phyloP scores from a whole-genome alignment of 306 rosid species.

The Acacia acuminata region DNA sequence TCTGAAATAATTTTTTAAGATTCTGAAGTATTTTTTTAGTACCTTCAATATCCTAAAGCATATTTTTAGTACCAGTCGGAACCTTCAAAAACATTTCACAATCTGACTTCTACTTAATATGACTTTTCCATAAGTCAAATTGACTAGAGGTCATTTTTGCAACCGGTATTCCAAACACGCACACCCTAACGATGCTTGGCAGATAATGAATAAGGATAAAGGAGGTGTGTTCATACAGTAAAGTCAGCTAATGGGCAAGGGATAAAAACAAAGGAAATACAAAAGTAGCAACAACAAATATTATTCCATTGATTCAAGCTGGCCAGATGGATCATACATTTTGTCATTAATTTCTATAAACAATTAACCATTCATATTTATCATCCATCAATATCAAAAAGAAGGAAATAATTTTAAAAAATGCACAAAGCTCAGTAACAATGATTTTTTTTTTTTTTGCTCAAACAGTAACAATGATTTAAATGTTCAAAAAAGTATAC shows the following conservation, averaged over 20 bases:
- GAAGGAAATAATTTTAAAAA: not conserved
- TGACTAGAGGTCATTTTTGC: no score
- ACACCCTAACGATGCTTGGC: not conserved
- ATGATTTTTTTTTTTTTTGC: no score
- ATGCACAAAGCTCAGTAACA: not conserved
- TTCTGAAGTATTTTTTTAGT: no score
- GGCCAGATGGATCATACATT: not conserved
- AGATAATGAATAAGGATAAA: no score
- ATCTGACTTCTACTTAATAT: no score
- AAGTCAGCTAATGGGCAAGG: not conserved
- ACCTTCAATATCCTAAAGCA: no score
- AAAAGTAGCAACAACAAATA: not conserved
- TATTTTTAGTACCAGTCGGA: no score
- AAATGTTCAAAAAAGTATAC: not conserved
- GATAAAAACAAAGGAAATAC: not conserved
- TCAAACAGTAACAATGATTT: not conserved
- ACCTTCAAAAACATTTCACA: no score
- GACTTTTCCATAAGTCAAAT: no score
- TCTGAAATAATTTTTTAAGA: no score
- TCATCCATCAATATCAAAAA: not conserved
- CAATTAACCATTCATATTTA: not conserved
- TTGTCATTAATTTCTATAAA: not conserved
- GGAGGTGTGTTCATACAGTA: not conserved
- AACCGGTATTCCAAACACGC: no score
- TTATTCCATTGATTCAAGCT: not conserved